Conservation (phyloP, 306 rosid species). For the Abrus precatorius region DNA sequence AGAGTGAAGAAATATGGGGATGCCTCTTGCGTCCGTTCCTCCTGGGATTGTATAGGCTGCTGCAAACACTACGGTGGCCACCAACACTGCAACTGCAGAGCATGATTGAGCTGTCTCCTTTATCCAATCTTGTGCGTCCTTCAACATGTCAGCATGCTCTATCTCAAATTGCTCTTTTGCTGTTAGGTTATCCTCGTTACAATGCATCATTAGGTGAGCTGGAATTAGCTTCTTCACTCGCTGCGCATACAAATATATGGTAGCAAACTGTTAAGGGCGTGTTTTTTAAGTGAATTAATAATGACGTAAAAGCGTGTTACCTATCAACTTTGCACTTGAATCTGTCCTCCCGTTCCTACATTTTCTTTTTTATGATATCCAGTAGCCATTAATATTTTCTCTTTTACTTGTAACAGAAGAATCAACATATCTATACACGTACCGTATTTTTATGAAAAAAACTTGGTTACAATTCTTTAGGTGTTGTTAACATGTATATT, state of each 20-base stretch:
- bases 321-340: too few species aligned
- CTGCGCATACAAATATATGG: slow-evolving; percentile 14
- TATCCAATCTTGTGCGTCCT: slow-evolving; percentile 46
- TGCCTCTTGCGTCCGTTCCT: not conserved
- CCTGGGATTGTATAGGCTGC: slow-evolving; percentile 50
- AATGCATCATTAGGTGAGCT: not conserved
- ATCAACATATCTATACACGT: too few species aligned
- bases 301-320: too few species aligned
- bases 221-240: slow-evolving; percentile 35
- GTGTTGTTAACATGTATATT: too few species aligned
- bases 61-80: slow-evolving; percentile 53
- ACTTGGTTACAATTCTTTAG: too few species aligned
- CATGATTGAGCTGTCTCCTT: slow-evolving; percentile 48
- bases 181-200: not conserved
- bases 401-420: too few species aligned
- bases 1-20: not conserved
- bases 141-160: not conserved
- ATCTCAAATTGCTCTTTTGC: slow-evolving; percentile 24
- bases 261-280: too few species aligned
- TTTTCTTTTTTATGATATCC: too few species aligned
- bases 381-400: too few species aligned
- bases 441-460: too few species aligned
- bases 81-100: slow-evolving; percentile 46
- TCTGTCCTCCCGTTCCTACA: too few species aligned
- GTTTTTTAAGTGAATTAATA: too few species aligned